Evolutionary conservation across 768 basidiomycete species (phyloP).

Genomic region (Rickenella mellea): DNA sequence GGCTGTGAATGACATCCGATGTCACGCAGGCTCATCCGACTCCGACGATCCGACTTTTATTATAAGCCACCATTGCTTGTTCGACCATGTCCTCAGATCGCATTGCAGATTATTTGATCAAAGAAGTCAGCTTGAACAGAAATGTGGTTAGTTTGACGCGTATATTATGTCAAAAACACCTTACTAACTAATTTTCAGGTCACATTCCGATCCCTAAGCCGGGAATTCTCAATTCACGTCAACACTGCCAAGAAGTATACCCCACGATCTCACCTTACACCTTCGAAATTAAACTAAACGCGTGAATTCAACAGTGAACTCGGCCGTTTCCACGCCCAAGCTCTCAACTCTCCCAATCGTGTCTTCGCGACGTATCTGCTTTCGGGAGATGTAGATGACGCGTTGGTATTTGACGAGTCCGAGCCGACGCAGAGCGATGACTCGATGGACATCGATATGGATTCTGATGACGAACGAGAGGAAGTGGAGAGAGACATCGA

Average conservation of each 20-base stretch:
- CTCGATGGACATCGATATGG: slow-evolving; percentile 29
- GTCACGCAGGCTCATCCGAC: too few species aligned
- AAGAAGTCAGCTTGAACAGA: too few species aligned
- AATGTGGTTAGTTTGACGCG: too few species aligned
- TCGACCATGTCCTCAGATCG: too few species aligned
- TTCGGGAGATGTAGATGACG: too few species aligned
- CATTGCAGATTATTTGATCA: too few species aligned
- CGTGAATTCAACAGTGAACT: slow-evolving; percentile 41
- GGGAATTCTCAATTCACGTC: slow-evolving; percentile 62
- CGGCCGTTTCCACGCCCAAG: slow-evolving; percentile 42
- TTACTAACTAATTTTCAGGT: too few species aligned
- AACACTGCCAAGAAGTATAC: slow-evolving; percentile 70
- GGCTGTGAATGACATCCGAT: too few species aligned
- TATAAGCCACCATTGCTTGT: too few species aligned
- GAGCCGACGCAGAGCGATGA: slow-evolving; percentile 6
- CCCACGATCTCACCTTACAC: not conserved
- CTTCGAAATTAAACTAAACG: not conserved
- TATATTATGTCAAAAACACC: too few species aligned
- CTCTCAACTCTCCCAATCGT: slow-evolving; percentile 28
- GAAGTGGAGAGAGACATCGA: slow-evolving; percentile 33
- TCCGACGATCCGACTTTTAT: too few species aligned
- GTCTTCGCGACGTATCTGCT: slow-evolving; percentile 65
- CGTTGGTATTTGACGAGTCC: slow-evolving; percentile 16
- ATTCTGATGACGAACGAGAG: slow-evolving; percentile 28
- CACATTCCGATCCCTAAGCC: slow-evolving; percentile 70